phyloP scores from a whole-genome alignment of 169 alveolate genomes.

The Babesia bigemina region DNA sequence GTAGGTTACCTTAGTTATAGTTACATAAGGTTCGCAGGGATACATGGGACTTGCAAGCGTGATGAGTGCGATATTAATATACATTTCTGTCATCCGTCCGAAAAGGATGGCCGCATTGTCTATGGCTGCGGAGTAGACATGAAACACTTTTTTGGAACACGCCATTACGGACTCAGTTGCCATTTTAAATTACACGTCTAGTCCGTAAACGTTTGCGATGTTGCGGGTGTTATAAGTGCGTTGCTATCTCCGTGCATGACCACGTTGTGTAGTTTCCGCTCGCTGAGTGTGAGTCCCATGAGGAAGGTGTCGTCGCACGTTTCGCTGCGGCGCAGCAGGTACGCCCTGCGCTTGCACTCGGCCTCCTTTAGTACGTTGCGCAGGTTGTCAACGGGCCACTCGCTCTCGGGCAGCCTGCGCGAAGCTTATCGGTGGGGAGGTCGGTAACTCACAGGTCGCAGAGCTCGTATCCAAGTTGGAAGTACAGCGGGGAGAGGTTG shows the following conservation, averaged over 20 bases:
- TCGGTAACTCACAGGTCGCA: slow-evolving; percentile 63
- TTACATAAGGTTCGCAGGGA: slow-evolving; percentile 6
- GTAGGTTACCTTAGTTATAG: slow-evolving; percentile 1
- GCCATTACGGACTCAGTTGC: neutral
- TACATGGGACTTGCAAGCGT: slow-evolving; percentile 24
- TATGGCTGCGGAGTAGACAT: no score
- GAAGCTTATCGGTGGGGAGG: neutral
- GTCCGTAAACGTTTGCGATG: slow-evolving; percentile 29
- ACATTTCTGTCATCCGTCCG: slow-evolving; percentile 26
- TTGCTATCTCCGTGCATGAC: slow-evolving; percentile 45
- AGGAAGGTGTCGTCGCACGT: slow-evolving; percentile 62
- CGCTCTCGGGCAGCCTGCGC: slow-evolving; percentile 76
- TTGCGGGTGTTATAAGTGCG: slow-evolving; percentile 24
- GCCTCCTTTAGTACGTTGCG: slow-evolving; percentile 70
- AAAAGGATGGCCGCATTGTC: neutral
- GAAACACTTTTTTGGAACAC: neutral
- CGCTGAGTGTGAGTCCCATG: slow-evolving; percentile 63
- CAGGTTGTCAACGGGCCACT: slow-evolving; percentile 83
- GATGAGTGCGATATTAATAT: slow-evolving; percentile 24
- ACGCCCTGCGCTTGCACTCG: slow-evolving; percentile 72
- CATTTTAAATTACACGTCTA: slow-evolving; percentile 2
- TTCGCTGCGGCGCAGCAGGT: slow-evolving; percentile 63
- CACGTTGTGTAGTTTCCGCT: slow-evolving; percentile 53
- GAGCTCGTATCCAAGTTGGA: slow-evolving; percentile 76
- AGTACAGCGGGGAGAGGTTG: slow-evolving; percentile 69